Evolutionary conservation across 257 asterid genomes (phyloP).

Genomic region (Solanum tacnaense): DNA sequence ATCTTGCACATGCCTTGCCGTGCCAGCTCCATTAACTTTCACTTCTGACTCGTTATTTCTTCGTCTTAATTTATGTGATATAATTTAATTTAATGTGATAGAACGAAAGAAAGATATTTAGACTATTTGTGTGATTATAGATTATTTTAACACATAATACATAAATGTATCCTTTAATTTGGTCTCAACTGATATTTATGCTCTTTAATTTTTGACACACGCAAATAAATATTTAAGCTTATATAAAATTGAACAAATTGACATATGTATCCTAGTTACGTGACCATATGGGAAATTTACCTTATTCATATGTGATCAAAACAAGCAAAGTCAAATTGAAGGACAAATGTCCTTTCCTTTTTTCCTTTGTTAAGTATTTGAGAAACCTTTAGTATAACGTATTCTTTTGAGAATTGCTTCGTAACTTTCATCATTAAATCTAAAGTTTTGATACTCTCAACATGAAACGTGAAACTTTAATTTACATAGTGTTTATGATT

Average conservation of each 20-base stretch:
- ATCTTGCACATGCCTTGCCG: not conserved
- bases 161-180: no score
- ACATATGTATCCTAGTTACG: no score
- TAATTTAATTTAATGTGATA: no score
- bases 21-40: not conserved
- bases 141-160: no score
- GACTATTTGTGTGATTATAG: no score
- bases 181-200: no score
- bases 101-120: fast-evolving
- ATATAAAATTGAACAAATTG: no score
- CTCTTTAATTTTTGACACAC: no score
- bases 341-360: not conserved
- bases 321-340: not conserved
- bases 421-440: not conserved
- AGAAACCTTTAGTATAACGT: not conserved
- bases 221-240: no score
- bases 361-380: not conserved
- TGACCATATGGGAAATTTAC: no score
- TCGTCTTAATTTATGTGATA: no score
- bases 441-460: not conserved
- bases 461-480: not conserved
- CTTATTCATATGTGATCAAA: not conserved
- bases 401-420: not conserved
- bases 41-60: no score
- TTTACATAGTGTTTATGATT: not conserved